These are phyloP conservation scores for Fusarium metavorans DNA, from an alignment of 2,329 filamentous ascomycete genomes.

Conservation along the genomic window DNA sequence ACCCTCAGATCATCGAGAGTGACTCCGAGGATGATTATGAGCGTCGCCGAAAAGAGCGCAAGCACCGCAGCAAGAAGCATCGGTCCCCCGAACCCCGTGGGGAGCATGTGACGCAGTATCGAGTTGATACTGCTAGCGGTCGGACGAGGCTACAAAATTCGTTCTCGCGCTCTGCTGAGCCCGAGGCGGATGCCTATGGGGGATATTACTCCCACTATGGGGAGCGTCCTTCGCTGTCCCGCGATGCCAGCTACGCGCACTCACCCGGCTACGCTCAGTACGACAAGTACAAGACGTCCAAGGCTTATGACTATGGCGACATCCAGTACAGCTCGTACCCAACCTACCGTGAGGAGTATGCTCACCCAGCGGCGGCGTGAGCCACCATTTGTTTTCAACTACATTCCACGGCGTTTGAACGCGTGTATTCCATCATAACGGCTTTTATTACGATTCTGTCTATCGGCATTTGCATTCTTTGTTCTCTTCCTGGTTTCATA, in stretches of 20 bases:
- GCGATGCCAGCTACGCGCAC: conserved; percentile 48
- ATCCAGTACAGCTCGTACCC: conserved; percentile 49
- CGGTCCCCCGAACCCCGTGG: conserved; percentile 49
- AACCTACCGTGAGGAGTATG: conserved; percentile 42
- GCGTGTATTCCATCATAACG: conserved; percentile 43
- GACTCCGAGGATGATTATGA: conserved; percentile 51
- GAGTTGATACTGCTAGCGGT: conserved; percentile 38
- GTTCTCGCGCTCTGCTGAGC: conserved; percentile 46
- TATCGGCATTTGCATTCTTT: conserved; percentile 36
- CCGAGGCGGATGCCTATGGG: conserved; percentile 31
- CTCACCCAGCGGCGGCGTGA: conserved; percentile 24
- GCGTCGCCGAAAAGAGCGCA: conserved; percentile 47
- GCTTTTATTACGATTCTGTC: conserved; percentile 28
- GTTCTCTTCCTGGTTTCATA: conserved; percentile 42
- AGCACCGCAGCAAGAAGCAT: conserved; percentile 53
- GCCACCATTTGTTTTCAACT: conserved; percentile 22
- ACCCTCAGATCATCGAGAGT: conserved; percentile 51
- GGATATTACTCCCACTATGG: conserved; percentile 41
- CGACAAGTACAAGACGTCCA: conserved; percentile 52
- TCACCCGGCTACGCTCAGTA: conserved; percentile 40
- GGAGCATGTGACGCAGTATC: conserved; percentile 46
- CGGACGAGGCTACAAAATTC: conserved; percentile 45
- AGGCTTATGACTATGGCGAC: conserved; percentile 46
- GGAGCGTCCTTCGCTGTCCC: conserved; percentile 48
- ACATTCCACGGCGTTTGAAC: conserved; percentile 44